These are phyloP conservation scores for Ilex paraguariensis DNA, from an alignment of 305 asterid species.

Conservation along the genomic window DNA sequence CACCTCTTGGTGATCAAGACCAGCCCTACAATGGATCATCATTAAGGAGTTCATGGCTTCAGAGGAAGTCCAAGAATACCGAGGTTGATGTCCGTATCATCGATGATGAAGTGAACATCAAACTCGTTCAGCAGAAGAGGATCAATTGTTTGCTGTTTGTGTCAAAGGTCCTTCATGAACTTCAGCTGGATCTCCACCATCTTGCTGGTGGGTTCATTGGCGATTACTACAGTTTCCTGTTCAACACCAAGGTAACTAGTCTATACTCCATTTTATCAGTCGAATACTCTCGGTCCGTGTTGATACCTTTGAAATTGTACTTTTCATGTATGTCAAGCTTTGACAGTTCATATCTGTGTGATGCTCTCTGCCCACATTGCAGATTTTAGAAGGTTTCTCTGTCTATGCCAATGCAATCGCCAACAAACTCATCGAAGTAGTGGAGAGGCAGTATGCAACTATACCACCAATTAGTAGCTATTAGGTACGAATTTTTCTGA, in stretches of 20 bases:
- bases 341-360: not conserved
- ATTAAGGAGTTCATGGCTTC: no score
- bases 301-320: no score
- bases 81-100: no score
- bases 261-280: not conserved
- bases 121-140: no score
- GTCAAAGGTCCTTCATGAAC: no score
- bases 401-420: conserved; percentile 6
- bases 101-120: no score
- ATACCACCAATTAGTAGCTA: not conserved
- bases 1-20: no score
- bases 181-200: no score
- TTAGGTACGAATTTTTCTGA: not conserved
- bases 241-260: not conserved
- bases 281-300: not conserved
- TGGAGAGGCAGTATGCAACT: conserved; percentile 1
- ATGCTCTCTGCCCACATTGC: not conserved
- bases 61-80: no score
- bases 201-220: no score
- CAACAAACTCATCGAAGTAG: not conserved
- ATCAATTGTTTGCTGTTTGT: no score
- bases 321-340: not conserved
- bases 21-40: no score
- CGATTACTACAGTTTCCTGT: not conserved
- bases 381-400: conserved; percentile 5